Percentiles rank a stretch among this genome's conserved stretches.
Conservation (phyloP, 2,329 filamentous ascomycete species). For the Stemphylium lycopersici region DNA sequence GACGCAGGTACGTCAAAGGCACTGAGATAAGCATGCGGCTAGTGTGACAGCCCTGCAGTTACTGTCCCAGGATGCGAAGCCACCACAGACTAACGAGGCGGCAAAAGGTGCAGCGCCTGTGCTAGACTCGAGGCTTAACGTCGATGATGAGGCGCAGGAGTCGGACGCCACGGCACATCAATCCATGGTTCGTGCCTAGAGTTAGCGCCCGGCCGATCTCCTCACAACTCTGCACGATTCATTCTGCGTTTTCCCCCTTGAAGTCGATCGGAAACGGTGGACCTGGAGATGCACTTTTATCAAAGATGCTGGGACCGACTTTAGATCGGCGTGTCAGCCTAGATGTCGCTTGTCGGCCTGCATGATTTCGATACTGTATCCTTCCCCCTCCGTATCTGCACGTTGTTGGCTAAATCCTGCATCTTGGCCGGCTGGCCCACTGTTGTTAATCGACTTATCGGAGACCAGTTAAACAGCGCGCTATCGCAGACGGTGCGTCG, state of each 20-base stretch:
- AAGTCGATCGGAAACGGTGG: background rate
- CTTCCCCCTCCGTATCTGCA: slow-evolving; percentile 9
- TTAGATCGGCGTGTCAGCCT: background rate
- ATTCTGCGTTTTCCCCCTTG: background rate
- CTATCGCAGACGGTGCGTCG: slow-evolving; percentile 11
- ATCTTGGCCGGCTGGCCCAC: slow-evolving; percentile 5
- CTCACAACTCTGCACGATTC: slow-evolving; percentile 1
- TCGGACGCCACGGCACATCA: slow-evolving; percentile 8
- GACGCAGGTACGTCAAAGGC: slow-evolving; percentile 13
- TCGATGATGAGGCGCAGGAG: background rate
- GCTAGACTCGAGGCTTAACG: background rate
- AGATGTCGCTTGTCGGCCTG: background rate
- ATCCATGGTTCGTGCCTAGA: background rate
- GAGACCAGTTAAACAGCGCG: slow-evolving; percentile 3
- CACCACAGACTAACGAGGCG: slow-evolving; percentile 3
- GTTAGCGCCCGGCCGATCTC: slow-evolving; percentile 18
- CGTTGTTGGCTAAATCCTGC: slow-evolving; percentile 12
- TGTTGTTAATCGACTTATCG: slow-evolving; percentile 9
- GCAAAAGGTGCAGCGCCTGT: slow-evolving; percentile 1
- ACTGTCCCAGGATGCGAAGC: background rate
- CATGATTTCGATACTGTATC: slow-evolving; percentile 9
- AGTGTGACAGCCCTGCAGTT: slow-evolving; percentile 15
- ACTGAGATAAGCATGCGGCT: slow-evolving; percentile 11
- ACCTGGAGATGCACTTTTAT: background rate
- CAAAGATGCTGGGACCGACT: background rate